Conservation (phyloP, 2,329 filamentous ascomycete genomes). For the Dactylonectria macrodidyma region DNA sequence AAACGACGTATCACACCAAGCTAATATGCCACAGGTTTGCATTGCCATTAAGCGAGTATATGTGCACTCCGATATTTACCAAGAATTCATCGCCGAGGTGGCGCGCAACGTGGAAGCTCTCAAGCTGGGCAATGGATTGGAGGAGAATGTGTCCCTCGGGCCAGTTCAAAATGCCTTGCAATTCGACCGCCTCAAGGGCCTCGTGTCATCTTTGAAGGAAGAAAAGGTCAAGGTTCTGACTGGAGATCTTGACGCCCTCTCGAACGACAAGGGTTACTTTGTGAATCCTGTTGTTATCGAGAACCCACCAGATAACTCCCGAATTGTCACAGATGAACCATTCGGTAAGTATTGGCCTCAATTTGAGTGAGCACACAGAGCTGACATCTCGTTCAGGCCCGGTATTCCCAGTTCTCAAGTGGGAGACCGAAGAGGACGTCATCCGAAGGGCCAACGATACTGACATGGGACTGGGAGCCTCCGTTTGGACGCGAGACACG, state of each 20-base stretch:
- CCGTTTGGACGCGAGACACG: conserved; percentile 69
- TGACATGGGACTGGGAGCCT: conserved; percentile 67
- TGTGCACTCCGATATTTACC: conserved; percentile 68
- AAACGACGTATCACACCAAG: conserved; percentile 54
- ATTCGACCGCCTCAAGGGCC: conserved; percentile 49
- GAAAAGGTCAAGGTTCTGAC: conserved; percentile 13
- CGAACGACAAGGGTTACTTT: conserved; percentile 35
- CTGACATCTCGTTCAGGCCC: conserved; percentile 43
- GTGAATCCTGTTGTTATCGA: conserved; percentile 39
- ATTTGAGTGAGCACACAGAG: rapidly evolving
- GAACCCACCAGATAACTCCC: conserved; percentile 60
- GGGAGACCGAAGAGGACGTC: conserved; percentile 71
- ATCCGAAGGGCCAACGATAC: conserved; percentile 66
- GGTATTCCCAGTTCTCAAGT: conserved; percentile 72
- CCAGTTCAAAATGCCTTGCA: conserved; percentile 73
- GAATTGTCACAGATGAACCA: conserved; percentile 67
- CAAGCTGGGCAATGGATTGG: conserved; percentile 60
- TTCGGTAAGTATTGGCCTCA: conserved; percentile 48
- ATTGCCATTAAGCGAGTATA: conserved; percentile 69
- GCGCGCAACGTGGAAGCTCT: conserved; percentile 62
- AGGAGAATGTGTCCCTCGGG: conserved; percentile 60
- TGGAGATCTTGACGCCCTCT: background rate
- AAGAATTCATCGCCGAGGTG: conserved; percentile 59
- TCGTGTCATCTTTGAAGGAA: conserved; percentile 5
- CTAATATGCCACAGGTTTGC: conserved; percentile 62